Base-by-base conservation (phyloP, 768 basidiomycete genomes). In the Panus rudis region DNA sequence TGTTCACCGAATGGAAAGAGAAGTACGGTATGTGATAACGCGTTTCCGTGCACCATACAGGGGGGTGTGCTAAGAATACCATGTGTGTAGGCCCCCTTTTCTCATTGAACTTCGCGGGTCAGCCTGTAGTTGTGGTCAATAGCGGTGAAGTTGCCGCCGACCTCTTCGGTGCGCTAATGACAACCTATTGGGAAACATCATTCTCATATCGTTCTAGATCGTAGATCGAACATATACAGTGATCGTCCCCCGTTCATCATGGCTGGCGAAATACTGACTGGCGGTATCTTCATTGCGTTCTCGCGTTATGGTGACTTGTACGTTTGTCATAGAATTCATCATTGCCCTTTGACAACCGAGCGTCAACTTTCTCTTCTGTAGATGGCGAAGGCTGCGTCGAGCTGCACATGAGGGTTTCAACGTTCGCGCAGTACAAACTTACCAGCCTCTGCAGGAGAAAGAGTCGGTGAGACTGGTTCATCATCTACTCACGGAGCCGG, bases 211-310 rank as follows among this genome's bases (percentile, higher is more conserved):
- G 54, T 73, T 8, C 11, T 20, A 43, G 39, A 40, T 11, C 48
- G 47, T 23, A 35, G 45, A 12, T 46, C 35, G 4, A 37, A 20
- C 16, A 32, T 37, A 11, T 37, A 21, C 43, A 33, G 55, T 11
- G 63, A 59, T 14, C 55, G 79, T 49, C 78, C 78, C 31, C 79
- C 78, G 52, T 67, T 79, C 50, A 73, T 78, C 52, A 80, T 82
- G 77, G 72, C 75, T 33, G 30, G 39, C 19, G 48, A 52, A 26
- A 37, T 52, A n/a, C 35, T 51, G 27, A 35, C 37, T 3, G 46
- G 46, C 3, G 33, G 42, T 3, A 34, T 41, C 11, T n/a, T 43
- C 34, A 35, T 47, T 5, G 78, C 77, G 3, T 82, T 84, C 58
- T 76, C 76, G 2, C 63, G 66, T 14, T 80, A 84, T 52, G 73